Evolutionary conservation across 2,329 filamentous ascomycete genomes (phyloP), one percentile per base, ranked within the genome.

Genomic region (Escovopsis weberi): DNA sequence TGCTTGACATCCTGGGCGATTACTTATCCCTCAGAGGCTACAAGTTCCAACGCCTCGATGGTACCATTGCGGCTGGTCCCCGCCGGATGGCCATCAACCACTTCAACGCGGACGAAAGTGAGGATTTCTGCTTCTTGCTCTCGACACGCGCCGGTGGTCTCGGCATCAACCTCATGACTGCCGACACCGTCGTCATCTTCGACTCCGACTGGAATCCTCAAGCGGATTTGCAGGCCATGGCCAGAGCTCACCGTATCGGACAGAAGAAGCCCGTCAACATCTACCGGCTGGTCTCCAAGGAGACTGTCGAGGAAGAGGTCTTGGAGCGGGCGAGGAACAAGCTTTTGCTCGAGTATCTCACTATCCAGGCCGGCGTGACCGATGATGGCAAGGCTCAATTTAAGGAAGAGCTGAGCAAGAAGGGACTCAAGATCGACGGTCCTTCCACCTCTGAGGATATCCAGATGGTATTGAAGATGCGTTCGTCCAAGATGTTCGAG

Each of bases 201-300:
- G 93, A 98, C 60, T 96, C 91, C 0, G 88, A 95, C 56, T 98
- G 93, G 91, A 98, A 98, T 52, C 93, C 91, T 15, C 91, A 98
- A 60, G 91, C 91, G 6, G 93, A 98, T 68, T 67, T 98, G 51
- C 91, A 98, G 60, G 91, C 91, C 35, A 98, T 98, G 91, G 91
- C 91, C 45, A 82, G 91, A 62, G 93, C 93, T 45, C 93, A 98
- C 64, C 84, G 91, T 60, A 98, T 98, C 50, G 91, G 91, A 3
- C 91, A 98, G 59, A 94, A 91, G 59, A 87, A 81, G 48, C 89
- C 91, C 6, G 91, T 98, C 50, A 96, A 85, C 50, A 89, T 98
- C 41, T 98, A 96, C 57, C 82, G 93, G 33, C 73, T 98, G 6
- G 89, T 98, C 1, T 94, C 91, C 2, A 96, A 96, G 61, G 91